Evolutionary conservation across 441 rosid genomes (phyloP), one percentile per base, ranked within the genome.

Genomic region (Syzygium malaccense): DNA sequence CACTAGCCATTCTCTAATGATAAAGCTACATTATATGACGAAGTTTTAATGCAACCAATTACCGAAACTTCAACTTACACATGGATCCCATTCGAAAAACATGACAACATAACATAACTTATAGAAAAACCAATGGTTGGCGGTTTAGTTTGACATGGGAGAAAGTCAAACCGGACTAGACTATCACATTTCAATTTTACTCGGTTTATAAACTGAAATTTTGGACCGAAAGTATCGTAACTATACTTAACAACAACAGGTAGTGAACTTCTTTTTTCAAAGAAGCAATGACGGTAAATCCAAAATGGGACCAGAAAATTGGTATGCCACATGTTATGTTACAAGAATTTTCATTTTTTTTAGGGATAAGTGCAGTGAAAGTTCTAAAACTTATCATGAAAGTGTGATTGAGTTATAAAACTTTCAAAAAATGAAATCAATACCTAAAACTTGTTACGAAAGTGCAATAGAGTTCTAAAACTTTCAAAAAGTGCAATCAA

Each of bases 101-200:
- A 8, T 66, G 23, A 66, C 45, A 7, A 15, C 0, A 30, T 62
- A 7, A 14, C 0, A n/a, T 64, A n/a, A 64, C 41, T 66, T 32
- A 30, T 5, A 18, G 48, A 37, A 68, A 68, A 2, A 20, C 25
- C 45, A 10, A 4, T 33, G 26, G 79, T 33, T 19, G 79, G 7
- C 1, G 0, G 48, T 68, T 68, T 68, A 33, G 7, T 68, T 68
- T 7, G 3, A 18, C 25, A 32, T 0, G 0, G 23, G 11, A 9
- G 33, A 37, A 33, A 0, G 37, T 9, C 23, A 30, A 14, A 32
- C 26, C 48, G 0, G 33, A 4, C 1, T 33, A 9, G 79, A 18
- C 23, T 0, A 18, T 33, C 79, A 68, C 5, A 9, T 68, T 68
- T 68, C 26, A 18, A 2, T 32, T 33, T 33, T 32, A 13, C 10